Evolutionary conservation across 352 stramenopile genomes (phyloP), one percentile per base, ranked within the genome.

Genomic region (Pythium dissimile): DNA sequence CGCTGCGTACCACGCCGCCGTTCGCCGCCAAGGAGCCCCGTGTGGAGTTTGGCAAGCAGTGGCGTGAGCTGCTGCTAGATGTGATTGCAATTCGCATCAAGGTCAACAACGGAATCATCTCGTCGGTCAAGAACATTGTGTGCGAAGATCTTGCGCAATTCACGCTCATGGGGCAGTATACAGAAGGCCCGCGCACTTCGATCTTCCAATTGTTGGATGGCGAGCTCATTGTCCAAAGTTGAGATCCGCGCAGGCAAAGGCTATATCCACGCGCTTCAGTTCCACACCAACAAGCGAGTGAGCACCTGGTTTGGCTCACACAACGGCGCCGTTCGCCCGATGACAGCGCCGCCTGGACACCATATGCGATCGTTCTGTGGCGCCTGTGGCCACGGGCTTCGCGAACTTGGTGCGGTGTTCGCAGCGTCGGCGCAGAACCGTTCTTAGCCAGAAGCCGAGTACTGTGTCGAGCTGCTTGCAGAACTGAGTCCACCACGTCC

Each of bases 221-320:
- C n/a, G 55, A 63, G 39, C 28, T 21, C 0, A 26, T 63, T 18
- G 35, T n/a, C 35, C 12, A 34, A 42, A 15, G 35, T 56, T 2
- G 34, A 63, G 6, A 35, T 43, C 30, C 20, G 28, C 28, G 24
- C 20, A 4, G 39, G 38, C 10, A n/a, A 11, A 3, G 46, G 49
- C 26, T 51, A 38, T 18, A 37, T 63, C 24, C 44, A 56, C 46
- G 55, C 45, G 16, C 42, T 63, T 16, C 55, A 45, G 9, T 56
- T 63, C 46, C 46, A 51, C 34, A 63, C 55, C 20, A 63, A 49
- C 27, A 28, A 43, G 55, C 55, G 55, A 13, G 39, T 39, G 45
- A 51, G 32, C 4, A 24, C 30, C 20, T 63, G 55, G 55, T 47
- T 63, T 42, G 55, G 55, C n/a, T 23, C 30, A 7, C 23, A n/a